Conservation (phyloP, 768 basidiomycete species). For the Tephrocybe sp. region DNA sequence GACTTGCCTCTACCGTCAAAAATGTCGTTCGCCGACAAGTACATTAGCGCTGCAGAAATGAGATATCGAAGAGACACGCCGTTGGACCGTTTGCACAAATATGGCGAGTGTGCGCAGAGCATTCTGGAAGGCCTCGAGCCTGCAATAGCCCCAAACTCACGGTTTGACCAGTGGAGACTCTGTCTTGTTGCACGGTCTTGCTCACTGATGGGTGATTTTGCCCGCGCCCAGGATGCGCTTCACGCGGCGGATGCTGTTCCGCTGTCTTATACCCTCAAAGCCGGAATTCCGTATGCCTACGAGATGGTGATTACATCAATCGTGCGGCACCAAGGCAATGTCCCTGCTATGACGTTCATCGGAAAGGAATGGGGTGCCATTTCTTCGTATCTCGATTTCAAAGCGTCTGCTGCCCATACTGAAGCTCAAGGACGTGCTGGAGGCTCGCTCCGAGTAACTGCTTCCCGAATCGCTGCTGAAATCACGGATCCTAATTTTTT, state of each 20-base stretch:
- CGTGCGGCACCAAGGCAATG: constrained; percentile 29
- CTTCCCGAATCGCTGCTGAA: constrained; percentile 17
- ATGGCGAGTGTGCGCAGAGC: neutral
- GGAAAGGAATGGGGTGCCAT: constrained; percentile 37
- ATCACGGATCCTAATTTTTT: constrained; percentile 34
- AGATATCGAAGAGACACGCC: neutral
- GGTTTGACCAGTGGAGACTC: constrained; percentile 13
- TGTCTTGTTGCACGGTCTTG: constrained; percentile 13
- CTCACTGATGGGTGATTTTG: constrained; percentile 10
- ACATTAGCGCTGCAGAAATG: constrained; percentile 24
- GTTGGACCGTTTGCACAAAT: neutral
- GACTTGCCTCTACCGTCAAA: constrained; percentile 4
- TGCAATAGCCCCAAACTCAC: neutral
- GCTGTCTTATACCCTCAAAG: constrained; percentile 21
- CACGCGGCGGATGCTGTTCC: constrained; percentile 23
- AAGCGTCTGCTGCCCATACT: neutral
- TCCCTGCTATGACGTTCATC: constrained; percentile 38
- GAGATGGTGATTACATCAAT: constrained; percentile 37
- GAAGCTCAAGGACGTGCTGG: neutral
- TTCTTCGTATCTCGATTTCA: constrained; percentile 18
- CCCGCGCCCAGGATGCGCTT: constrained; percentile 19
- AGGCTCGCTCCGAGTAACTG: constrained; percentile 14
- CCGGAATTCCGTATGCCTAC: constrained; percentile 29
- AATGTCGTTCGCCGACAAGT: constrained; percentile 23
- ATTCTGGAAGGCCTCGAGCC: neutral